These are phyloP conservation scores for Camelina sativa DNA, from an alignment of 345 rosid species.

Conservation along the genomic window DNA sequence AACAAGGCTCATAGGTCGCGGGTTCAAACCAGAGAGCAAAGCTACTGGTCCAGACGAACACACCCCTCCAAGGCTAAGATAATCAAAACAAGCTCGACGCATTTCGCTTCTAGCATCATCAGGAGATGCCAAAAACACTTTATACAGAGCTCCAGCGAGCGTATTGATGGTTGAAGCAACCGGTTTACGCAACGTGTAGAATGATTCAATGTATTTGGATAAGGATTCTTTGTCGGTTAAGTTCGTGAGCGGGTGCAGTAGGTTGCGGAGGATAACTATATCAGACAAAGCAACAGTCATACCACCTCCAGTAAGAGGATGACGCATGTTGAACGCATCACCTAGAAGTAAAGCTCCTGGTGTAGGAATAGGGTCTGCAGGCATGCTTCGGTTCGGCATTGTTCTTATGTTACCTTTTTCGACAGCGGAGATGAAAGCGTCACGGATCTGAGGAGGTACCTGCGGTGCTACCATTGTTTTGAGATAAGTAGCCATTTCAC, in stretches of 20 bases:
- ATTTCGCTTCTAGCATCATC: conserved; percentile 59
- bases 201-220: conserved; percentile 54
- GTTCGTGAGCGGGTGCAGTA: conserved; percentile 46
- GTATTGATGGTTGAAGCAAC: conserved; percentile 66
- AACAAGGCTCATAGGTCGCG: conserved; percentile 54
- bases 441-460: conserved; percentile 48
- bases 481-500: conserved; percentile 54
- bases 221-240: conserved; percentile 48
- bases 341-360: conserved; percentile 60
- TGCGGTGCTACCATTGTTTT: conserved; percentile 51
- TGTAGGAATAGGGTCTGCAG: conserved; percentile 57
- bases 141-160: conserved; percentile 58
- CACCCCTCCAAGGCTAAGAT: conserved; percentile 59
- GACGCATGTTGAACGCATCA: conserved; percentile 64
- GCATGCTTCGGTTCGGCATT: conserved; percentile 66
- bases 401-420: conserved; percentile 58
- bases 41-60: conserved; percentile 57
- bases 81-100: conserved; percentile 63
- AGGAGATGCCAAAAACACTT: conserved; percentile 56
- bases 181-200: conserved; percentile 66
- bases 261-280: conserved; percentile 55
- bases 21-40: conserved; percentile 62
- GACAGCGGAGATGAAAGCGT: conserved; percentile 50
- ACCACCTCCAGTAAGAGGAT: conserved; percentile 63
- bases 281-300: conserved; percentile 64